These are phyloP conservation scores for Erodium texanum DNA, from an alignment of 441 rosid genomes.

Conservation along the genomic window DNA sequence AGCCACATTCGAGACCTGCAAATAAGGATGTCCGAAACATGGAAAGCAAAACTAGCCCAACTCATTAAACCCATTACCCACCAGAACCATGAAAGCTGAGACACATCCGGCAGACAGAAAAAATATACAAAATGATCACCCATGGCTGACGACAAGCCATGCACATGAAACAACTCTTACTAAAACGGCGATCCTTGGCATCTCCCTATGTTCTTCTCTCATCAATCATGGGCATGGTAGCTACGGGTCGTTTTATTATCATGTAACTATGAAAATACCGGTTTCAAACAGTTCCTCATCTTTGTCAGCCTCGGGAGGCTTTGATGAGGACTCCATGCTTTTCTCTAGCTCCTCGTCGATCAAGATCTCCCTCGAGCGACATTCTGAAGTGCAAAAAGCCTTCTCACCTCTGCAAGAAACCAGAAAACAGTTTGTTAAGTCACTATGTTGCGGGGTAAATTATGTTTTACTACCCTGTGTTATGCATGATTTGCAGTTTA, in stretches of 20 bases:
- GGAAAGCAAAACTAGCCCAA: background rate
- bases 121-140: constrained; percentile 25
- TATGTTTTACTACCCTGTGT: too few species aligned
- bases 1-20: background rate
- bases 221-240: constrained; percentile 7
- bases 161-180: constrained; percentile 26
- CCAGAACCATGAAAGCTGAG: constrained; percentile 8
- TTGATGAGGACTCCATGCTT: background rate
- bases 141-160: constrained; percentile 53
- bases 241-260: background rate
- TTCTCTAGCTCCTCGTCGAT: constrained; percentile 12
- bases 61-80: background rate
- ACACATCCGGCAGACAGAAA: constrained; percentile 3
- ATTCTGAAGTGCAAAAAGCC: constrained; percentile 18
- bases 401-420: constrained; percentile 46
- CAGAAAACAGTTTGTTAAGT: background rate
- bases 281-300: background rate
- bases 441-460: too few species aligned
- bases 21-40: background rate
- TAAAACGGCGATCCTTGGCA: constrained; percentile 11
- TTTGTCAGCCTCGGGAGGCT: background rate
- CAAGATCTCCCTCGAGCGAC: constrained; percentile 16
- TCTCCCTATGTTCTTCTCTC: background rate
- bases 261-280: background rate
- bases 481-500: too few species aligned